Conservation (phyloP, 2,329 filamentous ascomycete genomes). For the Phialophora macrospora region DNA sequence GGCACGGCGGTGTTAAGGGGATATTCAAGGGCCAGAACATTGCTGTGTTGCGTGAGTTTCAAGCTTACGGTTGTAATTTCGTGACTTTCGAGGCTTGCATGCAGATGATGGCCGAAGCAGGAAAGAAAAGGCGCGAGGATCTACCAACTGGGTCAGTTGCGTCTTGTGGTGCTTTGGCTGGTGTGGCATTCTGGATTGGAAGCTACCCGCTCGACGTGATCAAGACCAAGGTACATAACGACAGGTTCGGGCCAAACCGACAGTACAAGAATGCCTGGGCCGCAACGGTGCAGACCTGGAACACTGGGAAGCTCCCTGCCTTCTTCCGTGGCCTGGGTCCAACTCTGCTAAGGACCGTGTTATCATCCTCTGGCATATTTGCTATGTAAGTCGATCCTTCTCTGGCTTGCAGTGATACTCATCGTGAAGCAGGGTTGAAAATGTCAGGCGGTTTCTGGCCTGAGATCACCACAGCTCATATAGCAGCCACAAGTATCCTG, state of each 20-base stretch:
- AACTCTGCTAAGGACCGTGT: conserved; percentile 26
- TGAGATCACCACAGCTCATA: background rate
- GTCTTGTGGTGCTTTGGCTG: conserved; percentile 25
- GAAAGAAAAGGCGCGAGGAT: conserved; percentile 14
- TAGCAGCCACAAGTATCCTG: background rate
- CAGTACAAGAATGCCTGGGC: conserved; percentile 22
- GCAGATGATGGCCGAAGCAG: background rate
- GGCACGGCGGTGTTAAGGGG: conserved; percentile 9
- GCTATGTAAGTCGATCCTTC: conserved; percentile 22
- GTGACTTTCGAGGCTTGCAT: conserved; percentile 26
- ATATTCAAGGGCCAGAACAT: conserved; percentile 25
- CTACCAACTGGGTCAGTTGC: conserved; percentile 13
- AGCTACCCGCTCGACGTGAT: conserved; percentile 33
- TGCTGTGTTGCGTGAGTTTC: conserved; percentile 20
- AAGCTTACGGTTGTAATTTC: conserved; percentile 30
- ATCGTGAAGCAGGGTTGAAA: conserved; percentile 10
- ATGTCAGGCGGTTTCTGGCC: conserved; percentile 2
- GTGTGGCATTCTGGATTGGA: conserved; percentile 30
- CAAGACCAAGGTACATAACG: conserved; percentile 28
- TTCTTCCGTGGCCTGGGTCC: conserved; percentile 30
- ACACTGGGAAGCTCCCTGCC: conserved; percentile 5
- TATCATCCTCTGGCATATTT: conserved; percentile 28
- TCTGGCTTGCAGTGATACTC: background rate
- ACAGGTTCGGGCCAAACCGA: conserved; percentile 20
- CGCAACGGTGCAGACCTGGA: conserved; percentile 21